phyloP scores from a whole-genome alignment of 1,139 yeast species.

The Pichia sp. region DNA sequence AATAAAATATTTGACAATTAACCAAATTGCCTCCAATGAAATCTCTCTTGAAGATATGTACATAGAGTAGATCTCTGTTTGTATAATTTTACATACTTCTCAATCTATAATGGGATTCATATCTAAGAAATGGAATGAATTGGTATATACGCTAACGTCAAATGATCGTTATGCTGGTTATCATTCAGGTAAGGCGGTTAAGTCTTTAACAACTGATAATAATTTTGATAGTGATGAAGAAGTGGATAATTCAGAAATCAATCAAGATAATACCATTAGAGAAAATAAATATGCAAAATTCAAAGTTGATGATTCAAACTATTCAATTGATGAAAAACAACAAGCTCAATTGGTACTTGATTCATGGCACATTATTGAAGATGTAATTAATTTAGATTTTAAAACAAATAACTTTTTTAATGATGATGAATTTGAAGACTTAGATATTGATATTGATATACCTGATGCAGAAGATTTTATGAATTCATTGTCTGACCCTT shows the following conservation, averaged over 20 bases:
- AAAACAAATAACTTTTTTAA: constrained; percentile 1
- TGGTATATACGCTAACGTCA: constrained; percentile 59
- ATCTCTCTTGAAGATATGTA: too few relatives aligned
- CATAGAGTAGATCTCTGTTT: too few relatives aligned
- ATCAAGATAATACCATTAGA: not conserved
- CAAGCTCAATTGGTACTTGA: constrained; percentile 13
- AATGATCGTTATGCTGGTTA: constrained; percentile 66
- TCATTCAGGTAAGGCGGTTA: constrained; percentile 35
- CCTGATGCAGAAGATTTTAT: constrained; percentile 19
- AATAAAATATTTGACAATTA: too few relatives aligned
- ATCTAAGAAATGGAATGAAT: constrained; percentile 37
- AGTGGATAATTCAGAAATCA: not conserved
- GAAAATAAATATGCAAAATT: not conserved
- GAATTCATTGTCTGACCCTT: constrained; percentile 45
- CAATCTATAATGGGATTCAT: constrained; percentile 11
- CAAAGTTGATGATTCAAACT: constrained; percentile 1
- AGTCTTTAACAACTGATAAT: constrained; percentile 3
- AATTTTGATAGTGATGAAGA: not conserved
- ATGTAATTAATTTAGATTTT: constrained; percentile 9
- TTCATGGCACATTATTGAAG: constrained; percentile 15
- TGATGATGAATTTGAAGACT: constrained; percentile 3
- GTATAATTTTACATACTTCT: too few relatives aligned
- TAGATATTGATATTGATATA: constrained; percentile 6
- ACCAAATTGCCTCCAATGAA: too few relatives aligned
- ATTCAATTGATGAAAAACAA: constrained; percentile 12